Conservation (phyloP, 495 filamentous ascomycete species). For the Recurvomyces mirabilis region DNA sequence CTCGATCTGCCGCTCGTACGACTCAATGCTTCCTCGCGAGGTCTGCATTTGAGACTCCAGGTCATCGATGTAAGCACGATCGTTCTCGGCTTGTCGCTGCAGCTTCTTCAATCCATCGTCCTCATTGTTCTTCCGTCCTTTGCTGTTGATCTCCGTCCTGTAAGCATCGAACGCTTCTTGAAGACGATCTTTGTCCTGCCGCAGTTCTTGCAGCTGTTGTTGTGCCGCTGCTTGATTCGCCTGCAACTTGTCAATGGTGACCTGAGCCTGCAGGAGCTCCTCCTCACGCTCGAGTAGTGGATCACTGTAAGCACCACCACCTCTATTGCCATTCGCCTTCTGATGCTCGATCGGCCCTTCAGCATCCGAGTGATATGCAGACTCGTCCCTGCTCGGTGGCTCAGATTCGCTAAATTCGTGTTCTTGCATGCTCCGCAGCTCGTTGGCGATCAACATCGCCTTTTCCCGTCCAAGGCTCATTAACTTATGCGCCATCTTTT, state of each 20-base stretch:
- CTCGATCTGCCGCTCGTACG: constrained; percentile 54
- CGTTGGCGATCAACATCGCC: constrained; percentile 26
- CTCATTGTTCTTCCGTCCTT: constrained; percentile 15
- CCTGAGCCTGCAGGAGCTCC: constrained; percentile 21
- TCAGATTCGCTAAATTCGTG: constrained; percentile 20
- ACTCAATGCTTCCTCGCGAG: constrained; percentile 37
- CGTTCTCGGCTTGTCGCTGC: constrained; percentile 21
- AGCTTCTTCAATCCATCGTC: constrained; percentile 26
- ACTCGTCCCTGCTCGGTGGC: constrained; percentile 10
- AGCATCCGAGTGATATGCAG: constrained; percentile 13
- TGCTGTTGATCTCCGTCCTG: constrained; percentile 24
- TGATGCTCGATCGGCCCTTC: background rate
- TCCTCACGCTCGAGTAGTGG: constrained; percentile 29
- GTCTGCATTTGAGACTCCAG: constrained; percentile 29
- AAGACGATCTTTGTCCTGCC: constrained; percentile 23
- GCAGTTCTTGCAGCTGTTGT: constrained; percentile 23
- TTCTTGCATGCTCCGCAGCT: constrained; percentile 28
- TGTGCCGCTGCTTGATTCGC: constrained; percentile 13
- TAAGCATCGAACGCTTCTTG: constrained; percentile 32
- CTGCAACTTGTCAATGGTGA: constrained; percentile 19
- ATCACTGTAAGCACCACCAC: constrained; percentile 22
- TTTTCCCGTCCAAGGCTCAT: constrained; percentile 23
- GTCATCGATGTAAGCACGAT: constrained; percentile 31
- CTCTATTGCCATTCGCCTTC: constrained; percentile 11
- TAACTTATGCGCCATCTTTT: constrained; percentile 30